phyloP scores from a whole-genome alignment of 2,329 filamentous ascomycete genomes.

The Lasiodiplodia sp. region DNA sequence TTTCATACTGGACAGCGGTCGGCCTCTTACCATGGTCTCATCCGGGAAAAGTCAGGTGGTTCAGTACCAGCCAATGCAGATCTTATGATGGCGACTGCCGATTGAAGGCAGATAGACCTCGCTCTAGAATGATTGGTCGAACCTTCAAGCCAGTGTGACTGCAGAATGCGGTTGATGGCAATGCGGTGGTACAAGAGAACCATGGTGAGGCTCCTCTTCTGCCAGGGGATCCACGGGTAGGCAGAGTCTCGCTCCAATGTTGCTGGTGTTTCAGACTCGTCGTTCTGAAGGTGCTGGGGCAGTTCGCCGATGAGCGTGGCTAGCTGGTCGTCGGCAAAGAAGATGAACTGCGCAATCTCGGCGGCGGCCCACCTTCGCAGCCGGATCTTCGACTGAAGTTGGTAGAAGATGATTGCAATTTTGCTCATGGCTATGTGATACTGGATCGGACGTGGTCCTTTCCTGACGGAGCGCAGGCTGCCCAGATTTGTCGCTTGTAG shows the following conservation, averaged over 20 bases:
- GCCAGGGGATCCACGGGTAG: slow-evolving; percentile 31
- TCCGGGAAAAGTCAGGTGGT: slow-evolving; percentile 12
- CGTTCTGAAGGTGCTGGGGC: slow-evolving; percentile 32
- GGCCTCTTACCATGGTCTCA: slow-evolving; percentile 31
- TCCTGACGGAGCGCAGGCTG: background rate
- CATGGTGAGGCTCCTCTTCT: slow-evolving; percentile 32
- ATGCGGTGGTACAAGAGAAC: slow-evolving; percentile 33
- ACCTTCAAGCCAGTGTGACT: slow-evolving; percentile 33
- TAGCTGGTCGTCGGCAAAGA: slow-evolving; percentile 32
- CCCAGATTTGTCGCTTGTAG: slow-evolving; percentile 23
- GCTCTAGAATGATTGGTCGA: slow-evolving; percentile 32
- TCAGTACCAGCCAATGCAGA: slow-evolving; percentile 26
- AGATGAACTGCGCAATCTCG: slow-evolving; percentile 32
- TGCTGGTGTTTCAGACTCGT: slow-evolving; percentile 2
- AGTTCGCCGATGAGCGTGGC: slow-evolving; percentile 32
- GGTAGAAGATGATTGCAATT: slow-evolving; percentile 31
- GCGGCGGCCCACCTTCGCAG: slow-evolving; percentile 31
- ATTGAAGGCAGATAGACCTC: slow-evolving; percentile 32
- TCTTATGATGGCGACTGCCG: slow-evolving; percentile 28
- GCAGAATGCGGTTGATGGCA: slow-evolving; percentile 32
- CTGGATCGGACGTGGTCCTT: slow-evolving; percentile 29
- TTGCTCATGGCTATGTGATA: slow-evolving; percentile 34
- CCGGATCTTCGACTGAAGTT: slow-evolving; percentile 31
- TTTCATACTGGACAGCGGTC: background rate
- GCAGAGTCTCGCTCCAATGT: slow-evolving; percentile 15